Evolutionary conservation across 1,284 basidiomycete species (phyloP), one percentile per base, ranked within the genome.

Genomic region (Trichosporon coremiiforme): DNA sequence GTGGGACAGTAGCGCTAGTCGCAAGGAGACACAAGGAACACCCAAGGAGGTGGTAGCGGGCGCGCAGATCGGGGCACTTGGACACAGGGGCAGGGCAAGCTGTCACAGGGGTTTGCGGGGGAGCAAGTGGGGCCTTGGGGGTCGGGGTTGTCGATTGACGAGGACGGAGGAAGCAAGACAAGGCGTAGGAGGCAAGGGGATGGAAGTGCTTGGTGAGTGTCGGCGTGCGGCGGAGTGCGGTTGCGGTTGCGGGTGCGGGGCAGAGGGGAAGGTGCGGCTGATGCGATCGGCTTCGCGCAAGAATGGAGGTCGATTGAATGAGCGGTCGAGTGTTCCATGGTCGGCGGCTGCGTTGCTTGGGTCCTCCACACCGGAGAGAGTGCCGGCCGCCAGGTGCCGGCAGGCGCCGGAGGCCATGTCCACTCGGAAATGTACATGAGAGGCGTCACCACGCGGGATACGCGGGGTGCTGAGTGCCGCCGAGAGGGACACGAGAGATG

Each of bases 41-140:
- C 20, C 50, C 50, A 53, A 53, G 50, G 50, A 10, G 22, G 15
- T 29, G 57, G 57, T 33, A 62, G 41, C 31, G 57, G 20, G 57
- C 15, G 15, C 22, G 29, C 29, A n/a, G 57, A 35, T 29, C 55
- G 29, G 57, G 57, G 29, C 22, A 15, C 25, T 57, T 57, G 25
- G 57, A 31, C 57, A 62, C 57, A 62, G 57, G 57, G 57, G 57
- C 29, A 62, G 29, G 57, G 4, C 36, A 38, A 38, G 36, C 25
- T 9, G 57, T 62, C 57, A 62, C 57, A 62, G 57, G 57, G 57
- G 31, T 35, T 33, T 62, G 57, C 57, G 57, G 57, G 57, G 41
- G 53, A 29, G 8, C 31, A 35, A 35, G 57, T 31, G 57, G 57
- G 57, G 57, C 31, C 57, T 31, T 62, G 57, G 57, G 57, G 57